Conservation (phyloP, 768 basidiomycete species). For the Pleurotus tuber-regium region DNA sequence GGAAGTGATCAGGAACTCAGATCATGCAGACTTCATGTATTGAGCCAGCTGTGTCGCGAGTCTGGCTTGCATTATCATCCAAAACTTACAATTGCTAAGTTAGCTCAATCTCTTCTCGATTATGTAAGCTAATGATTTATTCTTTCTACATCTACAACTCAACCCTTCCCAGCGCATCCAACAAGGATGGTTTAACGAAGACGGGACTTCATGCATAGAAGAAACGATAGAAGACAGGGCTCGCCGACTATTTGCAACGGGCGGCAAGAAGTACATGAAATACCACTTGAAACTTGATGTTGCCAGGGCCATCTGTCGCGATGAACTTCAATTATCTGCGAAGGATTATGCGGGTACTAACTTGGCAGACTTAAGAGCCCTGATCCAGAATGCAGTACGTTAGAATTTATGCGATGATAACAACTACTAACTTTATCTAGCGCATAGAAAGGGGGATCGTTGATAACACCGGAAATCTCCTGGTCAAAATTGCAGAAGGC, state of each 20-base stretch:
- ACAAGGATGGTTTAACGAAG: neutral
- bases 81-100: neutral
- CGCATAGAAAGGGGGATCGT: too few relatives aligned
- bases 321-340: too few relatives aligned
- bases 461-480: too few relatives aligned
- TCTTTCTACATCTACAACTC: neutral
- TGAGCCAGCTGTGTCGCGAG: neutral
- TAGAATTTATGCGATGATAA: too few relatives aligned
- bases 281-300: neutral
- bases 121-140: neutral
- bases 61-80: neutral
- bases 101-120: neutral
- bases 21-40: neutral
- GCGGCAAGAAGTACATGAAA: neutral
- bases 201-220: neutral
- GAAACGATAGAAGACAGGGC: neutral
- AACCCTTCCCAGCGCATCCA: neutral
- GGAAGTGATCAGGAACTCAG: neutral
- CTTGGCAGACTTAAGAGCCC: too few relatives aligned
- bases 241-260: neutral
- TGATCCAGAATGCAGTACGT: too few relatives aligned
- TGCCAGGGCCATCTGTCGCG: neutral
- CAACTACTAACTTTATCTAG: too few relatives aligned
- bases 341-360: too few relatives aligned
- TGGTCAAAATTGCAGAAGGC: too few relatives aligned